These are phyloP conservation scores for Citrus unshiu DNA, from an alignment of 345 rosid species.

Conservation along the genomic window DNA sequence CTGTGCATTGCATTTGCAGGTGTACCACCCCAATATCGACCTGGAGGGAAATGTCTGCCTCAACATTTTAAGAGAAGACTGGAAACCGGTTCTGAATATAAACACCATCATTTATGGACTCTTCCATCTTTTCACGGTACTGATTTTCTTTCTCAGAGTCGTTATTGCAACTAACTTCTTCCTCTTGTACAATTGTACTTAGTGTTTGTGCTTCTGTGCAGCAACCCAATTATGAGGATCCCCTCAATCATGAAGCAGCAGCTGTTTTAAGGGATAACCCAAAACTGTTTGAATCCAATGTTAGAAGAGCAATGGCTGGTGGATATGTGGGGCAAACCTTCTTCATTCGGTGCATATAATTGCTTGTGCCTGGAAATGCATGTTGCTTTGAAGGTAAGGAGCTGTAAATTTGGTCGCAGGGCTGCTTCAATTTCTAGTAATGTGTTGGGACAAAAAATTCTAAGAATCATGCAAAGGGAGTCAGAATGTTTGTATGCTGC, in stretches of 20 bases:
- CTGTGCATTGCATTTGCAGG: conserved; percentile 24
- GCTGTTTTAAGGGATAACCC: conserved; percentile 52
- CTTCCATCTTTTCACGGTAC: conserved; percentile 53
- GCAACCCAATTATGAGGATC: conserved; percentile 57
- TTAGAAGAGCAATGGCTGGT: conserved; percentile 52
- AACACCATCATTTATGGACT: conserved; percentile 51
- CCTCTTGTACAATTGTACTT: neutral
- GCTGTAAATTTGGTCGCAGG: conserved; percentile 17
- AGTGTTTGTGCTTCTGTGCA: conserved; percentile 17
- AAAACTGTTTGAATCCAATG: conserved; percentile 44
- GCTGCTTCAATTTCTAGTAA: neutral
- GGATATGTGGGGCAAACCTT: conserved; percentile 44
- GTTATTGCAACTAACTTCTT: neutral
- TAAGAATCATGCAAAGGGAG: conserved; percentile 4
- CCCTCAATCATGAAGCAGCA: conserved; percentile 59
- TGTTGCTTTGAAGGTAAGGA: conserved; percentile 2
- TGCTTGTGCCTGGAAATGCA: neutral
- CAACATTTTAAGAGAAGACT: conserved; percentile 55
- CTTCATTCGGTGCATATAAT: conserved; percentile 40
- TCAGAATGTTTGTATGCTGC: conserved; percentile 13
- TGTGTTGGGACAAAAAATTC: neutral
- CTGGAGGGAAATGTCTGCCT: conserved; percentile 62
- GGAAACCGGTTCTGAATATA: conserved; percentile 57
- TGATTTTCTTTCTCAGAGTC: neutral
- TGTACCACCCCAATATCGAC: conserved; percentile 56